Conservation (phyloP, 2,329 filamentous ascomycete species). For the Ascochyta clinopodiicola region DNA sequence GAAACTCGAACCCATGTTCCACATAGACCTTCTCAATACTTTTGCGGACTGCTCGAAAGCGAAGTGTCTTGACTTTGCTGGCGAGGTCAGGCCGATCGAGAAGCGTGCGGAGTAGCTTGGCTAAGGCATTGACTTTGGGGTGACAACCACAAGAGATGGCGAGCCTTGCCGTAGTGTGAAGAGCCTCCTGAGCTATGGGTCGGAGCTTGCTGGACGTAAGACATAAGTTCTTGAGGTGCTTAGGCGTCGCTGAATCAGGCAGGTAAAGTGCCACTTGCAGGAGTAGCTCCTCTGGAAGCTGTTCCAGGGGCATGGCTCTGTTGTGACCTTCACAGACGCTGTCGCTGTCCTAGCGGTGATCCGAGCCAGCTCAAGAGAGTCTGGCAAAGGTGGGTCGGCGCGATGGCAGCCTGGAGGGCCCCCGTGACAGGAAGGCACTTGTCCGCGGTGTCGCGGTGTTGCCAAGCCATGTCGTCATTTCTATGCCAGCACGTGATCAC, state of each 20-base stretch:
- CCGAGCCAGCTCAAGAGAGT: background rate
- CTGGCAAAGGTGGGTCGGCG: background rate
- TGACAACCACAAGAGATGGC: slow-evolving; percentile 23
- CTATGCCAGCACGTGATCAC: background rate
- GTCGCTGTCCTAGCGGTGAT: background rate
- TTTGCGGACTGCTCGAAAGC: slow-evolving; percentile 27
- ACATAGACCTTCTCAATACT: slow-evolving; percentile 20
- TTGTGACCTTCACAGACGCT: background rate
- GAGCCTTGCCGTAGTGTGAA: slow-evolving; percentile 25
- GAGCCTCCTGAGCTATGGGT: slow-evolving; percentile 25
- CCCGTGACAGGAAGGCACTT: background rate
- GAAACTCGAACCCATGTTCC: slow-evolving; percentile 20
- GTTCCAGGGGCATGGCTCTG: slow-evolving; percentile 1
- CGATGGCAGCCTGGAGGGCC: background rate
- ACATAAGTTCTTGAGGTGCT: slow-evolving; percentile 24
- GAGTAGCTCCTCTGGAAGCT: slow-evolving; percentile 31
- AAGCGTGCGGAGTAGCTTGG: slow-evolving; percentile 31
- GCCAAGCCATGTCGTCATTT: slow-evolving; percentile 1
- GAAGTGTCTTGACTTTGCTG: slow-evolving; percentile 24
- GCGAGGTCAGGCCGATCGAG: slow-evolving; percentile 30
- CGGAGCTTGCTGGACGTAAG: slow-evolving; percentile 25
- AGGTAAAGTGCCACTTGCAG: slow-evolving; percentile 24
- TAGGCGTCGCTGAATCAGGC: slow-evolving; percentile 18
- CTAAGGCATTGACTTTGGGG: slow-evolving; percentile 24
- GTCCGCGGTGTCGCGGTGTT: background rate